Percentiles rank a stretch among this genome's conserved stretches.
Conservation (phyloP, 164 flowering plant genomes). For the Annona cherimola region DNA sequence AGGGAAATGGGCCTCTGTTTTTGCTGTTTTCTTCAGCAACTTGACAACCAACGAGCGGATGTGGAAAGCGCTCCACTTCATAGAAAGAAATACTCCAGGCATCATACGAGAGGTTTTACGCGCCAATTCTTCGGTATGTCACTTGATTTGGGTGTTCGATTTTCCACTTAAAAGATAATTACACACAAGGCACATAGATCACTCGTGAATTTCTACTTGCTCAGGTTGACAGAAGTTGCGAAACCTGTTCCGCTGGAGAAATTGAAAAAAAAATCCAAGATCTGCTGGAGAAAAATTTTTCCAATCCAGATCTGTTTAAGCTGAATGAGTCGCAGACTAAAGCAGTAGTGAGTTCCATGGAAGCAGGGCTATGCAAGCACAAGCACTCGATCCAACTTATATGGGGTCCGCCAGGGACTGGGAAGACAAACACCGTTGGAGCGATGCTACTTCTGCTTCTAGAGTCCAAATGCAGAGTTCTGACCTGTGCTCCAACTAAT, state of each 20-base stretch:
- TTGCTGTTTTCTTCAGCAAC: slow-evolving; percentile 1
- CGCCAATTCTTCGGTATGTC: not conserved
- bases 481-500: slow-evolving; percentile 72
- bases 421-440: slow-evolving; percentile 62
- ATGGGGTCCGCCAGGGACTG: slow-evolving; percentile 89
- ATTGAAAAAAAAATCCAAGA: not conserved
- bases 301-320: not conserved
- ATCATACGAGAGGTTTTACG: not conserved
- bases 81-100: not conserved
- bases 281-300: slow-evolving; percentile 1
- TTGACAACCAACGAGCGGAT: not conserved
- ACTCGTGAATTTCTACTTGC: not conserved
- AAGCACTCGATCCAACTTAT: slow-evolving; percentile 42
- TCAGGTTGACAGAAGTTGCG: slow-evolving; percentile 34
- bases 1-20: not conserved
- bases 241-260: slow-evolving; percentile 19
- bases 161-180: not conserved
- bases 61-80: not conserved
- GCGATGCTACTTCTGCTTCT: slow-evolving; percentile 37
- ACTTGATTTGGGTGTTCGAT: not conserved
- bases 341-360: slow-evolving; percentile 37
- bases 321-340: slow-evolving; percentile 52
- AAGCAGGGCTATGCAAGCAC: slow-evolving; percentile 24
- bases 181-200: too few species aligned
- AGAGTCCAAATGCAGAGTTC: slow-evolving; percentile 32